Evolutionary conservation across 2,329 filamentous ascomycete species (phyloP).

Genomic region (Colletotrichum tanaceti): DNA sequence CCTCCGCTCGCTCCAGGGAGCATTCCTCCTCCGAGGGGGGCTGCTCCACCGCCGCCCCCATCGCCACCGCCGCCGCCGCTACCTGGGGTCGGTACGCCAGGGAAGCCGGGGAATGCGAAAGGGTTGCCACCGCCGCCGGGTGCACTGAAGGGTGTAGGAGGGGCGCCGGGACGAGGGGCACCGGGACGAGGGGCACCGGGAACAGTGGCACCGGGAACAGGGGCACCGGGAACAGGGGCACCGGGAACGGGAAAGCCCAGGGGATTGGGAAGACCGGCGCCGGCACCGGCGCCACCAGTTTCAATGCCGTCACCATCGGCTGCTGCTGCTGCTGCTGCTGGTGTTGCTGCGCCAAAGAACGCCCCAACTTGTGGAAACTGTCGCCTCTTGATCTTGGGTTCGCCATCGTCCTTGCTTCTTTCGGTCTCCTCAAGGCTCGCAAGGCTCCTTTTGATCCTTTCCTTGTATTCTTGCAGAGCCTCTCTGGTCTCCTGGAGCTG

Average conservation of each 20-base stretch:
- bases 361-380: slow-evolving; percentile 15
- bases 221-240: too few species aligned
- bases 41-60: neutral
- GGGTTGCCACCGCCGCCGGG: slow-evolving; percentile 3
- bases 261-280: neutral
- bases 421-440: slow-evolving; percentile 1
- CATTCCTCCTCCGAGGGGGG: slow-evolving; percentile 15
- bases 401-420: neutral
- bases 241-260: slow-evolving; percentile 14
- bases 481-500: slow-evolving; percentile 35
- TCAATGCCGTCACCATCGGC: neutral
- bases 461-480: slow-evolving; percentile 30
- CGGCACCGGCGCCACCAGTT: neutral
- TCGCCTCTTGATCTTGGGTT: slow-evolving; percentile 8
- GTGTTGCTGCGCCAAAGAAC: slow-evolving; percentile 12
- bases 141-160: neutral
- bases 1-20: slow-evolving; percentile 8
- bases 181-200: too few species aligned
- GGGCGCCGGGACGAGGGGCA: slow-evolving; percentile 9
- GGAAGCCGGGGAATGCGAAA: neutral
- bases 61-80: too few species aligned
- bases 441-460: slow-evolving; percentile 22
- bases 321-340: neutral
- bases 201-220: slow-evolving; percentile 10
- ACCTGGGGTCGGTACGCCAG: neutral